phyloP scores from a whole-genome alignment of 768 basidiomycete genomes.

The Tylopilus sp. region DNA sequence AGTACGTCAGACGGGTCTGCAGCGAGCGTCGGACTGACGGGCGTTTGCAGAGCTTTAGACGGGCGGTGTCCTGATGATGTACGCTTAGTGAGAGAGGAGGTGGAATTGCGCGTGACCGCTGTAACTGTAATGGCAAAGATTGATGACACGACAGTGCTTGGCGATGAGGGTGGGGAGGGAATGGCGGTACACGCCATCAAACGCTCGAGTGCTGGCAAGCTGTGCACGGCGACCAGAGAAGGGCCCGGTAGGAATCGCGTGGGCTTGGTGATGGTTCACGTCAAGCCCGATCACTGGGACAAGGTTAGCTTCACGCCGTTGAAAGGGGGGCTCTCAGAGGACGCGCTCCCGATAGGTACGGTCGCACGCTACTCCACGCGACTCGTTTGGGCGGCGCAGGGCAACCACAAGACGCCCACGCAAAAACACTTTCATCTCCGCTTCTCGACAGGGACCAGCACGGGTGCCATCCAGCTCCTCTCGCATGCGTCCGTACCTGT shows the following conservation, averaged over 20 bases:
- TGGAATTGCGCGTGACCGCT: constrained; percentile 2
- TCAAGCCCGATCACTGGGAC: constrained; percentile 24
- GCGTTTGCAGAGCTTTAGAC: constrained; percentile 22
- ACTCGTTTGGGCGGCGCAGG: constrained; percentile 19
- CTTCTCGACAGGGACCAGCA: constrained; percentile 13
- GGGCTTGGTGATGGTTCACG: constrained; percentile 6
- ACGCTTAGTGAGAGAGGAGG: constrained; percentile 5
- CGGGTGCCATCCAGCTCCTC: constrained; percentile 7
- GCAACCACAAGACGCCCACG: constrained; percentile 9
- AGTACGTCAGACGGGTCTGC: constrained; percentile 41
- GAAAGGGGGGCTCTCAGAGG: constrained; percentile 14
- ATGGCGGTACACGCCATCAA: background rate
- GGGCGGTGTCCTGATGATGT: background rate
- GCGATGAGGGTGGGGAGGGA: background rate
- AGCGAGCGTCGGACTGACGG: background rate
- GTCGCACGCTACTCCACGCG: constrained; percentile 13
- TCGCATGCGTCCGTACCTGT: background rate
- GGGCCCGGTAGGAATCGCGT: constrained; percentile 15
- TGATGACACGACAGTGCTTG: background rate
- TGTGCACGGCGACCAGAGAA: constrained; percentile 20
- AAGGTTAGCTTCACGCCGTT: constrained; percentile 32
- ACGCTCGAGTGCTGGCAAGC: background rate
- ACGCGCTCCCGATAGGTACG: constrained; percentile 18
- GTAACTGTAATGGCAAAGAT: constrained; percentile 4
- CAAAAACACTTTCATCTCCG: constrained; percentile 28